Evolutionary conservation across 176 grass and related monocot species (phyloP).

Genomic region (Cocos nucifera): DNA sequence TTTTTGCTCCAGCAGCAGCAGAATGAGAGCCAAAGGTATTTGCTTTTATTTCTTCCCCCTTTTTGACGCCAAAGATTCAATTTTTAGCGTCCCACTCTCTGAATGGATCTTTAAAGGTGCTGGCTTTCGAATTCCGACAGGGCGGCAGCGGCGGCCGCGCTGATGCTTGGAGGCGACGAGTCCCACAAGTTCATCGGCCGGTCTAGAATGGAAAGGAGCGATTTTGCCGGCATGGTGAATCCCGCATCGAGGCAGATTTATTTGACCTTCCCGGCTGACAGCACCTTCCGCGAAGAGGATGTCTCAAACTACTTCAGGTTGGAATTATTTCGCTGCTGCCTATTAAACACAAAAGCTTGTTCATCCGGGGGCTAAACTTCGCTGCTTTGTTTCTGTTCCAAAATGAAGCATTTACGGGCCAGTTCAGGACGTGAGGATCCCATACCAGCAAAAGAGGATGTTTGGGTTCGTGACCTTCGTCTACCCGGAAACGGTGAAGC

Average conservation of each 20-base stretch:
- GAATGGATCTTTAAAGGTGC: too few relatives aligned
- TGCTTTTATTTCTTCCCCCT: neutral
- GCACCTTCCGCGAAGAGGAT: constrained; percentile 94
- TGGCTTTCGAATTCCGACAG: constrained; percentile 14
- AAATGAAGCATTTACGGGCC: constrained; percentile 83
- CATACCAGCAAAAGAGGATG: constrained; percentile 99
- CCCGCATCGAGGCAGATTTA: constrained; percentile 90
- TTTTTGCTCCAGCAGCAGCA: constrained; percentile 83
- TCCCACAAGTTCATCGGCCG: constrained; percentile 77
- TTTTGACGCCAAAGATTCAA: neutral
- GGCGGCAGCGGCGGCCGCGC: constrained; percentile 52
- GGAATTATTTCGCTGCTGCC: too few relatives aligned
- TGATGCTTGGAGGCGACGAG: constrained; percentile 74
- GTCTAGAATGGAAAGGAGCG: constrained; percentile 42
- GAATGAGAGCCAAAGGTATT: constrained; percentile 78
- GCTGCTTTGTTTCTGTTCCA: constrained; percentile 1
- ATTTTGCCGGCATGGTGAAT: constrained; percentile 69
- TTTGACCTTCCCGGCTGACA: constrained; percentile 97
- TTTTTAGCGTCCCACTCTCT: too few relatives aligned
- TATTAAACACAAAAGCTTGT: too few relatives aligned
- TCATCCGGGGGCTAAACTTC: too few relatives aligned
- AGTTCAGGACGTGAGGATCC: constrained; percentile 90
- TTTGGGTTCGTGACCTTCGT: constrained; percentile 98
- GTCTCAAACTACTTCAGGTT: constrained; percentile 99
- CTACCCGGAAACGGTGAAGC: constrained; percentile 85